A percentile compares a stretch with the other conserved stretches of the same genome.
Conservation (phyloP, 805 yeast species). For the Lipomyces kockii region DNA sequence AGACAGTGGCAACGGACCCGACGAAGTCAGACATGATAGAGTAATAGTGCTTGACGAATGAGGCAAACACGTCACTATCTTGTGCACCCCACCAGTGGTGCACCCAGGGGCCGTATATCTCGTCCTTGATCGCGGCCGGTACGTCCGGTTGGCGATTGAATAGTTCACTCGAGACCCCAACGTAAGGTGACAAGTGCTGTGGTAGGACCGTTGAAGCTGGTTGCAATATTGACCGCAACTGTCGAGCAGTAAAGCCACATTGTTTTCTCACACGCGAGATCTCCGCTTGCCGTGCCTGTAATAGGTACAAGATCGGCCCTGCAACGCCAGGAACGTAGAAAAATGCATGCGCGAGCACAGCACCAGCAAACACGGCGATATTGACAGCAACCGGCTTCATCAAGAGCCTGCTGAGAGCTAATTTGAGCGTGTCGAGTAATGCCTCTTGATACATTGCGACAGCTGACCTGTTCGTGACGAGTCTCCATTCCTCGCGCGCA, state of each 20-base stretch:
- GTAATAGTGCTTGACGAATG: constrained; percentile 51
- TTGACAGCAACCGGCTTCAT: constrained; percentile 60
- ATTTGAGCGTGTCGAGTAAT: constrained; percentile 59
- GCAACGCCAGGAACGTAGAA: constrained; percentile 61
- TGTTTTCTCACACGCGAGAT: constrained; percentile 39
- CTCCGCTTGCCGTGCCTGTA: constrained; percentile 41
- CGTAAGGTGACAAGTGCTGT: constrained; percentile 37
- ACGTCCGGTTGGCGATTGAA: constrained; percentile 28
- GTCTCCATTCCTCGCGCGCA: constrained; percentile 48
- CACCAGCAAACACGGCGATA: constrained; percentile 68
- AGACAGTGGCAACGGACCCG: constrained; percentile 37
- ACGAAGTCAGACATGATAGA: constrained; percentile 41
- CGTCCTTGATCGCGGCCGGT: constrained; percentile 24
- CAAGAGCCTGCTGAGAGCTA: constrained; percentile 55
- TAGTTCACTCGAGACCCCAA: constrained; percentile 35
- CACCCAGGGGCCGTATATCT: constrained; percentile 46
- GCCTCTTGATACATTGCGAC: constrained; percentile 35
- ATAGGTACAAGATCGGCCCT: constrained; percentile 47
- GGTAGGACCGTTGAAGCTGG: constrained; percentile 37
- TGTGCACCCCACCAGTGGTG: constrained; percentile 45
- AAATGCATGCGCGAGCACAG: constrained; percentile 67
- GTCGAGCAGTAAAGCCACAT: constrained; percentile 10
- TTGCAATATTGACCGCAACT: not conserved
- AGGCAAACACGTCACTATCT: constrained; percentile 47
- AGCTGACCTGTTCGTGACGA: constrained; percentile 23